Base-by-base conservation (phyloP, 1,139 yeast species). In the Nakaseomyces uthaithaninus region DNA sequence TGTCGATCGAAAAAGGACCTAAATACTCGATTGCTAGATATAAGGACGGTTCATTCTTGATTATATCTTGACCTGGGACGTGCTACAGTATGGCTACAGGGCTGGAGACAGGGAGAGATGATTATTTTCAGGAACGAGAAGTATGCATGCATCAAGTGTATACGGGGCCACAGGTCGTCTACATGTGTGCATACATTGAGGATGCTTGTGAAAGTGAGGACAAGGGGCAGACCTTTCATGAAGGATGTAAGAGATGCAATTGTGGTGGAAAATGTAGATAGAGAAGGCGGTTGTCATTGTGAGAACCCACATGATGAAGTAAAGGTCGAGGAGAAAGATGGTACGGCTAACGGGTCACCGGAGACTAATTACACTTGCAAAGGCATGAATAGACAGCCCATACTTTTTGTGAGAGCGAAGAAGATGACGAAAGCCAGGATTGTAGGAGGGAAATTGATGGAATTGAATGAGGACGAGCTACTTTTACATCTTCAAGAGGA, bases 121-220 rank as follows among this genome's bases (percentile, higher is more conserved):
- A 86, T 91, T 43, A 67, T 86, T 38, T 85, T 83, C 52, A 86
- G 84, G 48, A 85, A 84, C 31, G 81, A 75, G 52, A 85, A 91
- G 55, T 84, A 84, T 59, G 87, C 95, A n/a, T 91, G 95, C 60
- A 74, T 78, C 45, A 81, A 80, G 54, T 91, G 98, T 58, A 86
- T 91, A 30, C 69, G 96, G 34, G 97, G 97, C 16, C 98, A 91
- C 59, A 65, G 98, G 34, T 83, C 95, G 3, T 79, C 93, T 3
- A 76, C 80, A 42, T 91, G 98, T 60, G 75, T 75, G 44, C 98
- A 91, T 60, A 76, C 82, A 36, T 69, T 74, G 39, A 69, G 95
- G 38, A 87, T 93, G 26, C 66, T 89, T 28, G 77, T 86, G 16
- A 86, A 85, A 52, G 95, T 89, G n/a, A 69, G 95, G 33, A 75